Evolutionary conservation across 2,329 filamentous ascomycete species (phyloP).

Genomic region (Pseudophaeomoniella oleicola): DNA sequence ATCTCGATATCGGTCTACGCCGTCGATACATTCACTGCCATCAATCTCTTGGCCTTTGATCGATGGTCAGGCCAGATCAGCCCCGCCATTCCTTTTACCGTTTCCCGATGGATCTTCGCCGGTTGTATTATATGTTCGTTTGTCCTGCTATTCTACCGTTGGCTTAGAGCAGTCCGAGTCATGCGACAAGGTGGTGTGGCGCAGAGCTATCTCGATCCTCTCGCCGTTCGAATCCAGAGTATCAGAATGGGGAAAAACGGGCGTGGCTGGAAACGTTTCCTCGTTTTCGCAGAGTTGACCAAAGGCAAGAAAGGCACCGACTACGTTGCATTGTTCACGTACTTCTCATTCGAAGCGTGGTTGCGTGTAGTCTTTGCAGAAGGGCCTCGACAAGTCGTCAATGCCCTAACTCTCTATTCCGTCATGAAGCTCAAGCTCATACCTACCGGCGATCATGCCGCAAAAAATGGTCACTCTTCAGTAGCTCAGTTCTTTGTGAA

Average conservation of each 20-base stretch:
- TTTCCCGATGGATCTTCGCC: slow-evolving; percentile 91
- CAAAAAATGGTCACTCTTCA: slow-evolving; percentile 43
- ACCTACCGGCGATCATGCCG: slow-evolving; percentile 39
- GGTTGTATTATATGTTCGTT: slow-evolving; percentile 85
- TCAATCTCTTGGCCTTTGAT: slow-evolving; percentile 81
- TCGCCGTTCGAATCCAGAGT: slow-evolving; percentile 75
- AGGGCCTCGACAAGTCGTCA: slow-evolving; percentile 81
- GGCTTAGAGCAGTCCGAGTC: slow-evolving; percentile 62
- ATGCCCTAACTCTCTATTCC: slow-evolving; percentile 74
- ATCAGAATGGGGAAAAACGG: slow-evolving; percentile 54
- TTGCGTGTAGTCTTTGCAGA: slow-evolving; percentile 81
- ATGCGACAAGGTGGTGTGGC: slow-evolving; percentile 77
- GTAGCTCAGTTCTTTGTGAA: slow-evolving; percentile 73
- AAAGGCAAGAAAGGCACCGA: slow-evolving; percentile 84
- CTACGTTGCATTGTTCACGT: slow-evolving; percentile 81
- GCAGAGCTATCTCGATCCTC: slow-evolving; percentile 76
- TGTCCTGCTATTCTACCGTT: slow-evolving; percentile 65
- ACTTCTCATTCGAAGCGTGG: slow-evolving; percentile 74
- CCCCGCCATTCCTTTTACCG: slow-evolving; percentile 58
- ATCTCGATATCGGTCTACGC: slow-evolving; percentile 73
- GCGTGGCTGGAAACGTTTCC: slow-evolving; percentile 72
- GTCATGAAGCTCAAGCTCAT: slow-evolving; percentile 64
- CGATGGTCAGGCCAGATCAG: slow-evolving; percentile 75
- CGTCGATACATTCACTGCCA: slow-evolving; percentile 83
- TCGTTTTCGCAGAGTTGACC: slow-evolving; percentile 84